Evolutionary conservation across 2,329 filamentous ascomycete genomes (phyloP), one percentile per base, ranked within the genome.

Genomic region (Fusarium phyllophilum): DNA sequence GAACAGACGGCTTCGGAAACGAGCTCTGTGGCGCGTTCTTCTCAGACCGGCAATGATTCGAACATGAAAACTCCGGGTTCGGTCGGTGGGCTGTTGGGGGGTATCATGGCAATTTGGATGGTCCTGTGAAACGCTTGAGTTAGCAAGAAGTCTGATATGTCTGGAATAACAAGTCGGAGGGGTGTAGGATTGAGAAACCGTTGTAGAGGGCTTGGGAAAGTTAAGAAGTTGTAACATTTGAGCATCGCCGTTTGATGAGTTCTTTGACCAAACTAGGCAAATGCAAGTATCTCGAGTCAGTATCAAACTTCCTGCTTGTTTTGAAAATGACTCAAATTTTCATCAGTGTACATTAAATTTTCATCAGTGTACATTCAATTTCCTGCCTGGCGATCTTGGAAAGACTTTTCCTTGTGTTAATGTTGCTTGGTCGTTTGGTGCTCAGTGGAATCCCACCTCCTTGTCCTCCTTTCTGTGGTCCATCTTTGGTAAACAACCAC

Each of bases 51-150:
- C 0, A 72, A 57, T 10, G 57, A n/a, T 8, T 51, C 68, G 7
- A 45, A 29, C 9, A 10, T 34, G 20, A 45, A 62, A 26, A 26
- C 22, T 4, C 45, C 56, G 0, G 24, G 39, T 18, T 24, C 52
- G 13, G 29, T 45, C 3, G 45, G 34, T 36, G 41, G 31, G 20
- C 4, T 63, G 12, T 8, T 68, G 10, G 51, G 68, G 29, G 34
- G 62, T n/a, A 9, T 71, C n/a, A 14, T 58, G 31, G 55, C 34
- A 9, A 10, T 72, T 3, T 68, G 51, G 44, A 41, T 68, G 34
- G 10, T 44, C 10, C 31, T 71, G 12, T 71, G 11, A 49, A 2
- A 11, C 20, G 6, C 6, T 24, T 36, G 8, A 15, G 18, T 38
- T 17, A 31, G 29, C n/a, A 31, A 14, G 29, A 26, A 31, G 24